A percentile compares a stretch with the other conserved stretches of the same genome.
These are phyloP conservation scores for Onygenales sp. DNA, from an alignment of 2,329 filamentous ascomycete genomes.

Conservation along the genomic window DNA sequence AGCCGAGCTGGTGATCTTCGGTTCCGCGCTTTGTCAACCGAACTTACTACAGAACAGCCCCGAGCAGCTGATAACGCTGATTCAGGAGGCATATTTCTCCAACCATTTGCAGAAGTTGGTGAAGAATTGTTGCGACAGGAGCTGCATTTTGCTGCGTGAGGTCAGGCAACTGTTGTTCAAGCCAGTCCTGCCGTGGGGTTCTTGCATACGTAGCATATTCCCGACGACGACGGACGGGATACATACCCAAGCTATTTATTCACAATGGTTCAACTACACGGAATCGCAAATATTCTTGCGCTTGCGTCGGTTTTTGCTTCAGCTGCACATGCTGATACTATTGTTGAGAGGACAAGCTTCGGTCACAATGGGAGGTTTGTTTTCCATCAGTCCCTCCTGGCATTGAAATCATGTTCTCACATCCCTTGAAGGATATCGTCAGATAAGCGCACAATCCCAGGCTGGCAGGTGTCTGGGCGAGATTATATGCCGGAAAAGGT, in stretches of 20 bases:
- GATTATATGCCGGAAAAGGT: slow-evolving; percentile 47
- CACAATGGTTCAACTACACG: slow-evolving; percentile 11
- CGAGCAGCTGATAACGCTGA: too few relatives aligned
- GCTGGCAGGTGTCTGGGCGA: slow-evolving; percentile 47
- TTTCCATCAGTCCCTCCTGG: background rate
- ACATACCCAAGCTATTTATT: slow-evolving; percentile 6
- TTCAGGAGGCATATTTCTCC: too few relatives aligned
- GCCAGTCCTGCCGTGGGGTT: too few relatives aligned
- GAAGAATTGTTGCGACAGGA: too few relatives aligned
- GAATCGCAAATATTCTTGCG: slow-evolving; percentile 32
- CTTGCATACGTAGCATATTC: background rate
- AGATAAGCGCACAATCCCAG: slow-evolving; percentile 40
- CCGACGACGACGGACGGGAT: background rate
- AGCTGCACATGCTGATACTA: slow-evolving; percentile 51
- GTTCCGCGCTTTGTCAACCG: too few relatives aligned
- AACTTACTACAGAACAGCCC: too few relatives aligned
- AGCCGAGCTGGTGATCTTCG: too few relatives aligned
- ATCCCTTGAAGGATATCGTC: slow-evolving; percentile 49
- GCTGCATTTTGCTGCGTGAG: too few relatives aligned
- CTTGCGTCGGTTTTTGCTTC: slow-evolving; percentile 39
- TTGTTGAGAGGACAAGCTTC: slow-evolving; percentile 68
- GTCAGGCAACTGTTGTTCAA: too few relatives aligned
- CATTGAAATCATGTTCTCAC: background rate
- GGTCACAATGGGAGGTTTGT: slow-evolving; percentile 57
- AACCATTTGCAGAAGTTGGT: too few relatives aligned